These are phyloP conservation scores for Geotrichum histeridarum DNA, from an alignment of 1,139 yeast genomes.

Conservation along the genomic window DNA sequence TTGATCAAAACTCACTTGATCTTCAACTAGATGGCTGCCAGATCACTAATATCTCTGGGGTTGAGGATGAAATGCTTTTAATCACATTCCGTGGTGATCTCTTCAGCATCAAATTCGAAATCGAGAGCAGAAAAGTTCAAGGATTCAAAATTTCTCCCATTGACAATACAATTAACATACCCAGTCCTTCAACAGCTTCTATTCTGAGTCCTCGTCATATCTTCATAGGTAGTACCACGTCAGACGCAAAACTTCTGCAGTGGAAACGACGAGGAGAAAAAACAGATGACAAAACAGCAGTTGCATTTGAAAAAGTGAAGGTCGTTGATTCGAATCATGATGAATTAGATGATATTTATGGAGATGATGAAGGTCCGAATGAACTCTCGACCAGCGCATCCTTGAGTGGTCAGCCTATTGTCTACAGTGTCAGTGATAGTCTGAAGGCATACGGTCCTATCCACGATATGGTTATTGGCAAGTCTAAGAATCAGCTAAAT, in stretches of 20 bases:
- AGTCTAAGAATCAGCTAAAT: conserved; percentile 58
- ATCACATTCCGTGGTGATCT: conserved; percentile 51
- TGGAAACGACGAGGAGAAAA: conserved; percentile 34
- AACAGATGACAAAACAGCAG: conserved; percentile 20
- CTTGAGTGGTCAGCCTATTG: conserved; percentile 19
- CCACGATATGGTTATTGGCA: conserved; percentile 63
- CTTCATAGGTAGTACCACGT: conserved; percentile 45
- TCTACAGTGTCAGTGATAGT: conserved; percentile 44
- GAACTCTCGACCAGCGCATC: conserved; percentile 14
- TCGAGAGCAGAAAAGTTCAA: conserved; percentile 44
- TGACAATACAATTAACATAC: conserved; percentile 20
- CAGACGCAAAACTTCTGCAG: conserved; percentile 41
- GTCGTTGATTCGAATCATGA: conserved; percentile 37
- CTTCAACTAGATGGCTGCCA: conserved; percentile 56
- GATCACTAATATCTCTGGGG: conserved; percentile 41
- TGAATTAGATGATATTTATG: conserved; percentile 37
- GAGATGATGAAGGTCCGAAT: conserved; percentile 36
- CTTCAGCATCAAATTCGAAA: conserved; percentile 48
- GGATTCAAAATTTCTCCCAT: conserved; percentile 32
- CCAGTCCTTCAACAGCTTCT: conserved; percentile 28
- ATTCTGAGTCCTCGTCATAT: conserved; percentile 26
- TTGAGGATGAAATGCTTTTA: conserved; percentile 50
- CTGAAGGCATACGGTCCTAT: conserved; percentile 71
- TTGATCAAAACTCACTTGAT: conserved; percentile 51
- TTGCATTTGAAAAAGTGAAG: conserved; percentile 24